Evolutionary conservation across 192 early-diverging fungal species (phyloP), one percentile per base, ranked within the genome.

Genomic region (Martensiomyces pterosporus): DNA sequence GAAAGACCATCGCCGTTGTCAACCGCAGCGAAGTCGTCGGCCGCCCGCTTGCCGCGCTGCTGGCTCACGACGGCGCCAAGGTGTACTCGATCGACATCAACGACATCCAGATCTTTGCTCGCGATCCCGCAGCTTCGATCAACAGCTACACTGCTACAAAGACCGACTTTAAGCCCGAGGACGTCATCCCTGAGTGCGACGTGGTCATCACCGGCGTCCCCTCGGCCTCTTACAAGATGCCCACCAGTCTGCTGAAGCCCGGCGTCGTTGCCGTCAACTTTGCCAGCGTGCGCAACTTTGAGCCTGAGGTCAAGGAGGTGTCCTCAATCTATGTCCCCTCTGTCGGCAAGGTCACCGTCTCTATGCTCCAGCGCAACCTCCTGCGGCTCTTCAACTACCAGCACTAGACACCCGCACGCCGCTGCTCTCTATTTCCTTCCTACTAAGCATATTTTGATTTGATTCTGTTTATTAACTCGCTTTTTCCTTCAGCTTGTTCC

Each of bases 161-260:
- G 65, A 86, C 84, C 2, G 66, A 74, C 3, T 35, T 84, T 19
- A 92, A 77, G 37, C 48, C 86, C 4, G 87, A 89, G 44, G 87
- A 97, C 26, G 85, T 88, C 3, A 76, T 97, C 10, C 77, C 85
- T 14, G 58, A 76, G n/a, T 93, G 87, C 7, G 97, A 99, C 55
- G 93, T 97, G 4, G 97, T 99, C 13, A 97, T 99, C 60, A 95
- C 94, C 2, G 97, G 97, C 39, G 97, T 99, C 12, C 97, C 97
- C 4, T 70, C 82, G 10, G 76, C 85, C 9, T 77, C 76, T 5
- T 99, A 93, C 80, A 93, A 94, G 75, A 67, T 99, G 50, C 82
- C 87, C 17, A 87, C 92, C 17, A 25, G 53, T n/a, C 57, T 83
- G 60, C 80, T 99, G 24, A 95, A 95, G 72, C 92, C 93, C n/a